Evolutionary conservation across 2,329 filamentous ascomycete genomes (phyloP), one percentile per base, ranked within the genome.

Genomic region (Lachnum nothofagi): DNA sequence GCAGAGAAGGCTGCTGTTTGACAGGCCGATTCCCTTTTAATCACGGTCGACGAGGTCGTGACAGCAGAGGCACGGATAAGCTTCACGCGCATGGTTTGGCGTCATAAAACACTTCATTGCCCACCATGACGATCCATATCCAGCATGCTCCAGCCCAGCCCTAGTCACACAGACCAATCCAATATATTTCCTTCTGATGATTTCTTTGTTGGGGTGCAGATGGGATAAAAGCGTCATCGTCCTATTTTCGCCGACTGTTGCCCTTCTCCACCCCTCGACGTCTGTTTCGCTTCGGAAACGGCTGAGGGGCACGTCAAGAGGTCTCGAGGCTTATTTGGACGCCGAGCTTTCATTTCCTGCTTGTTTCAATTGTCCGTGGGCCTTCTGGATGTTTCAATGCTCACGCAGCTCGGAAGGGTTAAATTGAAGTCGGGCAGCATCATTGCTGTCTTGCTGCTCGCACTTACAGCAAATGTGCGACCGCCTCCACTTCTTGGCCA

Each of bases 1-100:
- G 56, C 54, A 45, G 42, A 50, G 44, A 39, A 56, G 41, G 48
- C 48, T 48, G 44, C 52, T 48, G 49, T 54, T 46, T 49, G 44
- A 52, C 48, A 54, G 50, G 53, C 27, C 38, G 27, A 40, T 29
- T 58, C 54, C 51, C 51, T 49, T 54, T 58, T 54, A 58, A 57
- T 57, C 52, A 57, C 56, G 52, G 49, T 53, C 53, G 41, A 27
- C 12, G 46, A 52, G 34, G 51, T 57, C 50, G 46, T 53, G 54
- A 54, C 52, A 49, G 47, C 42, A 49, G 38, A 31, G 33, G 31
- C 31, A 22, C 44, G 53, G 53, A 56, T 53, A 56, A 55, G 53
- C 50, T 48, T 50, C 35, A 39, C 48, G 42, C 29, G 52, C 50
- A 52, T 53, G 43, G 45, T 52, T 54, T 54, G 55, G 49, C 55